Evolutionary conservation across 179 eudicot species (phyloP), one percentile per base, ranked within the genome.

Genomic region (Beta macrorhiza): DNA sequence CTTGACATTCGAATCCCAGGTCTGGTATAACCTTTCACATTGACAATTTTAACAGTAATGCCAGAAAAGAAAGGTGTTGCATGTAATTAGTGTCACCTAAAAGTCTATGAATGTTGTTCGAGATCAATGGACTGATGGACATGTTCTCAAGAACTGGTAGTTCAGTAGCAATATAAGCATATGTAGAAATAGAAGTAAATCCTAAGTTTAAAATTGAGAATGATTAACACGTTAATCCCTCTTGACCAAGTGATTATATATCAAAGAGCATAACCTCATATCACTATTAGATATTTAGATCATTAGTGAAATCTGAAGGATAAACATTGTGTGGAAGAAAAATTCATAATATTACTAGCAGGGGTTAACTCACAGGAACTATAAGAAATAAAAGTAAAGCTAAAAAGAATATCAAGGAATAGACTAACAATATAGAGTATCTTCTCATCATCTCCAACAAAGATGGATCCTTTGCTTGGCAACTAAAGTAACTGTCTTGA

Each of bases 401-500:
- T 71, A 32, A n/a, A 25, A 55, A 53, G 69, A 73, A 68, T 59
- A 71, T 44, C 42, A 20, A 73, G 79, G 32, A 84, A 83, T 76
- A 64, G 67, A 88, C 99, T 92, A 85, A 97, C 97, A 97, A 82
- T 82, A 92, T 85, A 72, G 86, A 84, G 81, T 90, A 97, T 84
- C 98, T 92, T 81, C 84, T 89, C 78, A 92, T 85, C 98, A 94
- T 94, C 91, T 94, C 98, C 76, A 82, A 68, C n/a, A 82, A 78
- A 79, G 98, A 92, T 73, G 97, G 97, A 78, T 90, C 92, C 73
- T 88, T 85, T 52, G 91, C 90, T 78, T 88, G 93, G 89, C 98
- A 97, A 73, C 93, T 89, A 72, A 94, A 91, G 79, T 90, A 86
- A 79, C 88, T 25, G 78, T 90, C 92, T 49, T 84, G 86, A 83